Percentiles rank a stretch among this genome's conserved stretches.
Conservation (phyloP, 106 monocot species). For the Amphibolis antarctica region DNA sequence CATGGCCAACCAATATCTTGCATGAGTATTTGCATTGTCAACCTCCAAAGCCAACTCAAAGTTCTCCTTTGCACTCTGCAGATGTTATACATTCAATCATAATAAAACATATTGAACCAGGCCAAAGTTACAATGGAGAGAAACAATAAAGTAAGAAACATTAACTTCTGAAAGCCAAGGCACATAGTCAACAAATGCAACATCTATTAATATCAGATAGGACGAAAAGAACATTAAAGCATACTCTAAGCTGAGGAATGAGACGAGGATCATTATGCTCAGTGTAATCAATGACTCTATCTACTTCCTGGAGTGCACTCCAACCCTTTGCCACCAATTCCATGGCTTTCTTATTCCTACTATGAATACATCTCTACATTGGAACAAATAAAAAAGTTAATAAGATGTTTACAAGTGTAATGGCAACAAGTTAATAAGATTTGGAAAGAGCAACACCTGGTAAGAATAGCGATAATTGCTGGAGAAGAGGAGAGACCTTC, state of each 20-base stretch:
- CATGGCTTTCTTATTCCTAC: constrained; percentile 92
- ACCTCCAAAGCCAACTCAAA: constrained; percentile 92
- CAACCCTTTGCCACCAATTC: constrained; percentile 88
- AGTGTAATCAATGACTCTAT: constrained; percentile 75
- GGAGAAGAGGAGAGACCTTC: no score
- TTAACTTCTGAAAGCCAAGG: background rate
- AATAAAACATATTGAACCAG: background rate
- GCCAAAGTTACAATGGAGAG: background rate
- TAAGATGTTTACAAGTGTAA: no score
- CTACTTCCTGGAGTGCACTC: constrained; percentile 88
- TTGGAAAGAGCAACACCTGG: no score
- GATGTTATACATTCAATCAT: background rate
- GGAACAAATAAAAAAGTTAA: background rate
- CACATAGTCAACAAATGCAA: background rate
- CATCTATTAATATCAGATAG: no score
- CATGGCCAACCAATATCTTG: constrained; percentile 78
- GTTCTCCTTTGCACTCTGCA: constrained; percentile 83
- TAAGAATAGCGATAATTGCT: no score
- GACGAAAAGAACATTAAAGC: background rate
- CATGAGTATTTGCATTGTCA: constrained; percentile 90
- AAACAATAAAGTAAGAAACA: background rate
- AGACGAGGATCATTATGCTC: constrained; percentile 70
- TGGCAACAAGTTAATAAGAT: no score
- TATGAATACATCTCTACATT: constrained; percentile 65
- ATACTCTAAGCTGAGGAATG: constrained; percentile 80